These are phyloP conservation scores for Blastomyces emzantsi DNA, from an alignment of 2,329 filamentous ascomycete genomes.

Conservation along the genomic window DNA sequence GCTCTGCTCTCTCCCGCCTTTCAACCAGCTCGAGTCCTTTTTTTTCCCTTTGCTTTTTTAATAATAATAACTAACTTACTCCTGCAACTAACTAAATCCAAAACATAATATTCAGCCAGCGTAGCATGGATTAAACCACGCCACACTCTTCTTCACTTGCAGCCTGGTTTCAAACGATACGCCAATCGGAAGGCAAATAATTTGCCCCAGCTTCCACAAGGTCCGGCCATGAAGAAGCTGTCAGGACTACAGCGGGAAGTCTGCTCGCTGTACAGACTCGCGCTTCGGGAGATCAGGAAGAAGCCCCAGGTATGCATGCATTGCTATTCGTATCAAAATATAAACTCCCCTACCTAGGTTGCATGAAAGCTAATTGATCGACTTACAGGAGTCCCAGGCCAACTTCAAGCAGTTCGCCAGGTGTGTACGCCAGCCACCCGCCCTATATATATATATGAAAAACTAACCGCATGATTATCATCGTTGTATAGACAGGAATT, in stretches of 20 bases:
- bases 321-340: neutral
- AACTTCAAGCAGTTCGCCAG: constrained; percentile 37
- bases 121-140: neutral
- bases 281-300: constrained; percentile 67
- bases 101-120: neutral
- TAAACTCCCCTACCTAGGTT: too few relatives aligned
- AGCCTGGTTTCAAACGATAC: neutral
- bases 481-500: constrained; percentile 58
- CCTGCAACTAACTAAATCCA: neutral
- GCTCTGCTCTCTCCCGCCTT: too few relatives aligned
- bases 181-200: neutral
- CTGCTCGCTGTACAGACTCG: constrained; percentile 73
- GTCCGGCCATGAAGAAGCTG: constrained; percentile 30
- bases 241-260: constrained; percentile 91
- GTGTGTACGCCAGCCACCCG: constrained; percentile 22
- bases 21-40: neutral
- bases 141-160: neutral
- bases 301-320: constrained; percentile 58
- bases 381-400: constrained; percentile 29
- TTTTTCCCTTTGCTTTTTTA: neutral
- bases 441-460: neutral
- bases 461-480: neutral
- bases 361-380: constrained; percentile 7
- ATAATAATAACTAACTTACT: neutral
- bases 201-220: neutral